Percentiles rank a stretch among this genome's conserved stretches.
Evolutionary conservation across 2,329 filamentous ascomycete species (phyloP).

Genomic region (Botrytis fragariae): DNA sequence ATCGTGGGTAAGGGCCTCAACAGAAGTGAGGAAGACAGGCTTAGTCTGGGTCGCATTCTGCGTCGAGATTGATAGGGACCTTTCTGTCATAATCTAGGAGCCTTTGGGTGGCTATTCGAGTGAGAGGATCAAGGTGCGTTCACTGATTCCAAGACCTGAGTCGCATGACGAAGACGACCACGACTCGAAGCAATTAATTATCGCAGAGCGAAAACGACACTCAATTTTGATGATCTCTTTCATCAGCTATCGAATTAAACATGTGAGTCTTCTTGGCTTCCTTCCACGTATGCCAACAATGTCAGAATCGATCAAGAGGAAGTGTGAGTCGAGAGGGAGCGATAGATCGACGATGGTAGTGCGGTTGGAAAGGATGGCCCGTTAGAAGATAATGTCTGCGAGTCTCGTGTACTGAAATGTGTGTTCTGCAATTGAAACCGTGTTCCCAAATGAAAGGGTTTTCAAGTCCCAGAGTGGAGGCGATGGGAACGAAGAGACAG

Average conservation of each 20-base stretch:
- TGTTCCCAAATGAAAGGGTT: constrained; percentile 21
- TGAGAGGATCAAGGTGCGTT: constrained; percentile 38
- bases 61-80: constrained; percentile 39
- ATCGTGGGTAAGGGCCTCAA: constrained; percentile 31
- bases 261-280: constrained; percentile 7
- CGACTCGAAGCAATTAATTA: constrained; percentile 36
- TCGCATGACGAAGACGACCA: constrained; percentile 42
- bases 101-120: constrained; percentile 38
- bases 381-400: constrained; percentile 7
- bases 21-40: constrained; percentile 26
- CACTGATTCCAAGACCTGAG: constrained; percentile 39
- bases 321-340: not conserved
- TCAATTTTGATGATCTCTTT: constrained; percentile 27
- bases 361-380: not conserved
- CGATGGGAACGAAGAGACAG: constrained; percentile 14
- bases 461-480: constrained; percentile 19
- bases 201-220: constrained; percentile 33
- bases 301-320: constrained; percentile 7
- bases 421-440: constrained; percentile 19
- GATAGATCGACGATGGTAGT: constrained; percentile 6
- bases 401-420: constrained; percentile 2
- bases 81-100: constrained; percentile 43
- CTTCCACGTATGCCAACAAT: constrained; percentile 17
- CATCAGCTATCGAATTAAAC: constrained; percentile 32
- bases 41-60: constrained; percentile 39